Base-by-base conservation (phyloP, 2,329 filamentous ascomycete species). In the Hysterium pulicare region DNA sequence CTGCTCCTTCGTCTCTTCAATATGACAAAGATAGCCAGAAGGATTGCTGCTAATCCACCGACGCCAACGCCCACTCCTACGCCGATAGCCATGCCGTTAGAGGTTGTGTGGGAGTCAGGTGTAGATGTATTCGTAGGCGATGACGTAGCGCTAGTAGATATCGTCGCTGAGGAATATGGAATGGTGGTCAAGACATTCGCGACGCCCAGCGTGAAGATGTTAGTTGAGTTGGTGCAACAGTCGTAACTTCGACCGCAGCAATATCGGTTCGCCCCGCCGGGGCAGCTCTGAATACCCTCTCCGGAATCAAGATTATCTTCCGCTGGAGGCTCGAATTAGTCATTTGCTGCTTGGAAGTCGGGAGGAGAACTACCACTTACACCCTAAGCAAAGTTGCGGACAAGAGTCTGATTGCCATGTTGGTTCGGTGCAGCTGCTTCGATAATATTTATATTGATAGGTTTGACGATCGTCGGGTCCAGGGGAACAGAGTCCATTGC, bases 341-440 rank as follows among this genome's bases (percentile, higher is more conserved):
- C 22, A 31, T 36, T 20, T n/a, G 13, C 20, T 11, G 21, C 2
- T 33, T 8, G 41, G 26, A 9, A 33, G 8, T 7, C 7, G 24
- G 33, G 6, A 37, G 19, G 32, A 20, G 24, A 31, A 16, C 13
- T n/a, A 3, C 13, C 30, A 53, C 52, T 41, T 42, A 57, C 54
- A n/a, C 23, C 35, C 44, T 22, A 40, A 31, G 33, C 54, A 57
- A 15, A 54, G 31, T 15, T 40, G 38, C n/a, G 54, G 53, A 28
- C 52, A 57, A n/a, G 35, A 31, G n/a, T 45, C 42, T 8, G 54
- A 57, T 31, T 51, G 50, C 44, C 48, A 57, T 4, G 43, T 43
- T 19, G 45, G 19, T 41, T 57, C 54, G n/a, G 52, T 55, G 23
- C 53, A 57, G 8, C 46, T 47, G 24, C 47, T 54, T 31, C 53